Evolutionary conservation across 768 basidiomycete species (phyloP).

Genomic region (Dentipellis sp.): DNA sequence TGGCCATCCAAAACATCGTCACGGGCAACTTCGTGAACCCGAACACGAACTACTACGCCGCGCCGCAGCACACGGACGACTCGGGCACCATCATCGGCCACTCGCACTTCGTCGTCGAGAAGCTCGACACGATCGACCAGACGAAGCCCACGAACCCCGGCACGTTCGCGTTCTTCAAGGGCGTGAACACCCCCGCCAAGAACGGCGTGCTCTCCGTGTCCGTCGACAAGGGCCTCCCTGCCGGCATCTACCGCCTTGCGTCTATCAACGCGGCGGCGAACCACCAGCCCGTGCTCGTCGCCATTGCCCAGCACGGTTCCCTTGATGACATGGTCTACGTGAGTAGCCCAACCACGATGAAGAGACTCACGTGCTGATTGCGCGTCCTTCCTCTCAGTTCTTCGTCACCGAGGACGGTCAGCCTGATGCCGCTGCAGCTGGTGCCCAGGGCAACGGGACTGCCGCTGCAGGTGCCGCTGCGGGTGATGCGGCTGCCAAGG

Average conservation of each 20-base stretch:
- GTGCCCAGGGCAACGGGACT: neutral
- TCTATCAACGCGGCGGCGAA: constrained; percentile 50
- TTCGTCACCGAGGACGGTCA: neutral
- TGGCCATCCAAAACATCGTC: constrained; percentile 28
- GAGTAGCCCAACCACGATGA: constrained; percentile 14
- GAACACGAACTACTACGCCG: constrained; percentile 34
- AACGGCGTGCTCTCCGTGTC: constrained; percentile 40
- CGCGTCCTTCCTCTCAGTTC: neutral
- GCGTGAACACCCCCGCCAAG: constrained; percentile 24
- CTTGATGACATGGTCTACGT: constrained; percentile 56
- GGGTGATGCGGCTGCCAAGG: neutral
- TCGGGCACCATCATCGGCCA: constrained; percentile 40
- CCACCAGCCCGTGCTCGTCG: constrained; percentile 48
- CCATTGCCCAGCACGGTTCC: constrained; percentile 52
- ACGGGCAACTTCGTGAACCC: constrained; percentile 47
- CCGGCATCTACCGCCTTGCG: constrained; percentile 48
- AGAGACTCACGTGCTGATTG: neutral
- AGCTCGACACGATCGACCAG: constrained; percentile 30
- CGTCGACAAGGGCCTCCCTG: constrained; percentile 44
- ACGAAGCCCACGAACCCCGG: constrained; percentile 37
- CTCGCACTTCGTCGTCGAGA: constrained; percentile 47
- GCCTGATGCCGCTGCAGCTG: neutral
- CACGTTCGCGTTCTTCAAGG: constrained; percentile 61
- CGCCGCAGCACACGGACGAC: constrained; percentile 39
- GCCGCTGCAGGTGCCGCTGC: neutral